Percentiles rank a stretch among this genome's conserved stretches.
These are phyloP conservation scores for Citrus cavaleriei DNA, from an alignment of 345 rosid species.

Conservation along the genomic window DNA sequence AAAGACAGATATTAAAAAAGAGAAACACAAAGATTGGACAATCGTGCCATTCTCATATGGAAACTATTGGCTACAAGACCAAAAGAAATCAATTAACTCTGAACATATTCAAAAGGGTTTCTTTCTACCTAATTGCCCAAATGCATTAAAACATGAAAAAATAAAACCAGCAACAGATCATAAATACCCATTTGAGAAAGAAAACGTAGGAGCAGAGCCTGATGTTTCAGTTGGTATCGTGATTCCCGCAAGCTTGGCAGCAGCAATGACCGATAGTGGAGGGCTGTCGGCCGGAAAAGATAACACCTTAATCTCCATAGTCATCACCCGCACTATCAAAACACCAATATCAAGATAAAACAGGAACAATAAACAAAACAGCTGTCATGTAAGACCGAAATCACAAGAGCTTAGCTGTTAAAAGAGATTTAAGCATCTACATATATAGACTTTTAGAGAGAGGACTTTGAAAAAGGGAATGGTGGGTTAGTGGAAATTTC, in stretches of 20 bases:
- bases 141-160: too few relatives aligned
- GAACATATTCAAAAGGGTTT: neutral
- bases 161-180: neutral
- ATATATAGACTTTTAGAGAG: too few relatives aligned
- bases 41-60: neutral
- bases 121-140: neutral
- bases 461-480: neutral
- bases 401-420: too few relatives aligned
- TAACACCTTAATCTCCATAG: slow-evolving; percentile 37
- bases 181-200: slow-evolving; percentile 62
- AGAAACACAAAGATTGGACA: neutral
- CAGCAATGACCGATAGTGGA: neutral
- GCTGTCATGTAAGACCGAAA: neutral
- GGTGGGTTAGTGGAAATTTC: neutral
- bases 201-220: neutral
- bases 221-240: neutral
- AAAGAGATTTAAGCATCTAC: neutral
- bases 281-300: slow-evolving; percentile 43
- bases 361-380: neutral
- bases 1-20: neutral
- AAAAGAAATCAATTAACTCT: neutral
- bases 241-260: neutral
- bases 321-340: neutral
- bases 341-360: neutral
- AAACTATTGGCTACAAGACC: neutral